A percentile compares a stretch with the other conserved stretches of the same genome.
phyloP scores from a whole-genome alignment of 441 rosid genomes.

The Cnidoscolus chayamansa region DNA sequence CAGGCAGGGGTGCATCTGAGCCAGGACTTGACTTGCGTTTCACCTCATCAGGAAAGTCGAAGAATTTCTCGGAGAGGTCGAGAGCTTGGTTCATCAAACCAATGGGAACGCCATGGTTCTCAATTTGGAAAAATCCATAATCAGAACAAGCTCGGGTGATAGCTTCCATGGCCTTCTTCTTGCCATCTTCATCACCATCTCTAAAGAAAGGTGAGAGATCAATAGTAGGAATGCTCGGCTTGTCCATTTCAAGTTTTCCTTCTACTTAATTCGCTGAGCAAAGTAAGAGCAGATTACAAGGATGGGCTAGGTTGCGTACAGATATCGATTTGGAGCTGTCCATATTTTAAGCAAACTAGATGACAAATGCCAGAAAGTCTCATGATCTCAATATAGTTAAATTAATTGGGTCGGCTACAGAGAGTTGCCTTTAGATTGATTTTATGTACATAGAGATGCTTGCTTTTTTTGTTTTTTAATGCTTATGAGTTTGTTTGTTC shows the following conservation, averaged over 20 bases:
- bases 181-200: conserved; percentile 32
- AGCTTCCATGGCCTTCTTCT: conserved; percentile 33
- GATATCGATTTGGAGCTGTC: no score
- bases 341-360: no score
- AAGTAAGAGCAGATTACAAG: no score
- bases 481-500: no score
- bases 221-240: conserved; percentile 30
- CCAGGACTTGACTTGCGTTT: conserved; percentile 29
- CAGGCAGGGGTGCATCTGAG: conserved; percentile 33
- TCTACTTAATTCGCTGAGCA: neutral
- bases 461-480: no score
- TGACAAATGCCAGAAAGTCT: no score
- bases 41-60: conserved; percentile 32
- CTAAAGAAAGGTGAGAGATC: conserved; percentile 42
- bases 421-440: no score
- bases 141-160: conserved; percentile 39
- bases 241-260: conserved; percentile 19
- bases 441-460: no score
- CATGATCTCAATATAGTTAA: no score
- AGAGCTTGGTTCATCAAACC: conserved; percentile 35
- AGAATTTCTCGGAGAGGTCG: conserved; percentile 38
- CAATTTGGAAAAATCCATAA: conserved; percentile 49
- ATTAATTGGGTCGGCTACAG: no score
- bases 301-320: no score
- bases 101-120: conserved; percentile 42